These are phyloP conservation scores for Glutinoglossum americanum DNA, from an alignment of 495 filamentous ascomycete species.

Conservation along the genomic window DNA sequence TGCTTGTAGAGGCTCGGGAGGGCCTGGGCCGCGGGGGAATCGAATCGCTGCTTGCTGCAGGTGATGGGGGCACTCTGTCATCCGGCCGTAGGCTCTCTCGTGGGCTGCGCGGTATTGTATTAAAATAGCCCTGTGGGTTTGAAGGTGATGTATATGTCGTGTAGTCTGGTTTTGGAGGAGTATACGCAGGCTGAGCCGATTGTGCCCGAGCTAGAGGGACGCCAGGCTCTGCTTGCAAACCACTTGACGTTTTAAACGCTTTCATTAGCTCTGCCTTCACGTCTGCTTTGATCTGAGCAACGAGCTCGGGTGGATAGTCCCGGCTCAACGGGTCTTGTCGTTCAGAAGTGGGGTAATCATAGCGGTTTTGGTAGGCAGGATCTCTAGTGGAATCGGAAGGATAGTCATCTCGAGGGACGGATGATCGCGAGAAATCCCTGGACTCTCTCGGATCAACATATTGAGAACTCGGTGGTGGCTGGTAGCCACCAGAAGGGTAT, in stretches of 20 bases:
- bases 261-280: neutral
- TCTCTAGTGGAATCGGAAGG: neutral
- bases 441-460: neutral
- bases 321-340: neutral
- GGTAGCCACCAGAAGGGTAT: neutral
- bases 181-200: neutral
- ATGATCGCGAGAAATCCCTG: neutral
- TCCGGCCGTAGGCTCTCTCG: neutral
- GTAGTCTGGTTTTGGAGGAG: neutral
- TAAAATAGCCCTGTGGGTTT: neutral
- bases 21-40: neutral
- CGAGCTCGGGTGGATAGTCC: neutral
- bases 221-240: neutral
- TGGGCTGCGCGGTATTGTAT: neutral
- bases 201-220: neutral
- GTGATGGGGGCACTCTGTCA: neutral
- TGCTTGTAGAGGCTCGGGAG: slow-evolving; percentile 14
- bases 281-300: neutral
- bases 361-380: neutral
- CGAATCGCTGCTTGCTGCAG: neutral
- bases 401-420: neutral
- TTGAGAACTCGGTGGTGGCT: neutral
- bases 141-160: neutral
- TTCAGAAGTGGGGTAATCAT: neutral
- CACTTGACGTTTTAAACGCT: neutral